A percentile compares a stretch with the other conserved stretches of the same genome.
Conservation (phyloP, 768 basidiomycete genomes). For the Clavaria fumosa region DNA sequence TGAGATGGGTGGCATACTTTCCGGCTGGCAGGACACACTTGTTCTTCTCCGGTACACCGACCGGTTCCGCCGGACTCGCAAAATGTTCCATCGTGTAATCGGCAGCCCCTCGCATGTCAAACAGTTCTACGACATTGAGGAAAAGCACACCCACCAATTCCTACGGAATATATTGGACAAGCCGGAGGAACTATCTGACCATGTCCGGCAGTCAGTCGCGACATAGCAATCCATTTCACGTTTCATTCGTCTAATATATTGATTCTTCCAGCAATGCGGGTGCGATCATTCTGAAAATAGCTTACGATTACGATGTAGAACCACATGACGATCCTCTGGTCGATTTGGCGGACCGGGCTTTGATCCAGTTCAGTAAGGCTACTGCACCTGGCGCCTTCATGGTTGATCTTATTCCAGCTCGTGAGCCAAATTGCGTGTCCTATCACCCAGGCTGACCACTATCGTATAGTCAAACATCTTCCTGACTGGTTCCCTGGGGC, state of each 20-base stretch:
- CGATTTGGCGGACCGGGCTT: constrained; percentile 35
- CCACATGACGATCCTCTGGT: constrained; percentile 36
- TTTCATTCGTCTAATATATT: neutral
- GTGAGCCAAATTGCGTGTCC: constrained; percentile 14
- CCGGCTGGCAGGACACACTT: constrained; percentile 18
- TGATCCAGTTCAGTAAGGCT: constrained; percentile 36
- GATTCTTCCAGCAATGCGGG: constrained; percentile 27
- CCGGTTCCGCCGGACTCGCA: constrained; percentile 27
- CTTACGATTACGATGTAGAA: constrained; percentile 38
- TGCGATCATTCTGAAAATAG: constrained; percentile 36
- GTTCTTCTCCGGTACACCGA: constrained; percentile 20
- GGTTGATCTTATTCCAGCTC: constrained; percentile 34
- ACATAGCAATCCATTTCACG: constrained; percentile 21
- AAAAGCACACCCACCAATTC: constrained; percentile 32
- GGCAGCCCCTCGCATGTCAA: constrained; percentile 24
- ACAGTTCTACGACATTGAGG: constrained; percentile 21
- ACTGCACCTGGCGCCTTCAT: constrained; percentile 37
- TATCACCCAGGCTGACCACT: constrained; percentile 3
- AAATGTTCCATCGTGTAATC: constrained; percentile 25
- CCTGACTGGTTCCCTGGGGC: constrained; percentile 55
- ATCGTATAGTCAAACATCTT: constrained; percentile 33
- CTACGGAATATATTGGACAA: constrained; percentile 24
- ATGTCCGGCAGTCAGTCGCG: constrained; percentile 26
- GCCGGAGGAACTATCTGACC: constrained; percentile 21
- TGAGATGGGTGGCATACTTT: constrained; percentile 2